Evolutionary conservation across 2,329 filamentous ascomycete genomes (phyloP).

Genomic region (Dryadomyces quercus-mongolicae): DNA sequence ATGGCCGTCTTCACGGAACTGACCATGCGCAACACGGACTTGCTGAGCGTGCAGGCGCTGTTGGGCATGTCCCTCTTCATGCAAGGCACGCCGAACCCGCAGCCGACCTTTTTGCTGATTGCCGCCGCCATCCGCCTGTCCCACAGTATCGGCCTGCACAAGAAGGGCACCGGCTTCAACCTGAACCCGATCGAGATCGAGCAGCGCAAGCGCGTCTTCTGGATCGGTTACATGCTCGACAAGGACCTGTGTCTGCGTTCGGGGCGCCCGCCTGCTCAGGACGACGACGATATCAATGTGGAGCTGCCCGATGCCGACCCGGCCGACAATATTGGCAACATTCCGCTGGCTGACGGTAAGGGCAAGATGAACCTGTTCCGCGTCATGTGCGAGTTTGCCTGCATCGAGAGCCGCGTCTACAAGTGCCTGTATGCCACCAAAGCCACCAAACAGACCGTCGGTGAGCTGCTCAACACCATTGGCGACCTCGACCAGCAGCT

Average conservation of each 20-base stretch:
- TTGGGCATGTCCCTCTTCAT: conserved; percentile 90
- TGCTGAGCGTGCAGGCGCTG: conserved; percentile 87
- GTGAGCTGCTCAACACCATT: conserved; percentile 88
- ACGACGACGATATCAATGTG: conserved; percentile 77
- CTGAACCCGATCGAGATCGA: conserved; percentile 90
- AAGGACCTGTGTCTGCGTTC: conserved; percentile 50
- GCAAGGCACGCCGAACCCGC: conserved; percentile 91
- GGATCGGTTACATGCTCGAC: conserved; percentile 54
- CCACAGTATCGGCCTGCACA: conserved; percentile 91
- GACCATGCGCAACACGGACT: conserved; percentile 89
- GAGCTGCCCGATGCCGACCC: conserved; percentile 88
- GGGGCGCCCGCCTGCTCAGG: conserved; percentile 47
- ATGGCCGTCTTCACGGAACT: conserved; percentile 87
- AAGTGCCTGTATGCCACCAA: conserved; percentile 86
- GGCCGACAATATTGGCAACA: conserved; percentile 85
- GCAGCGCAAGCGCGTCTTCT: conserved; percentile 59
- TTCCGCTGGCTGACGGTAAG: conserved; percentile 77
- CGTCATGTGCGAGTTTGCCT: conserved; percentile 80
- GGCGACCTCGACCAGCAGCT: conserved; percentile 82
- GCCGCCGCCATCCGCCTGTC: conserved; percentile 82
- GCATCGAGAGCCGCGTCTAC: conserved; percentile 90
- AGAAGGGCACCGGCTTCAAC: conserved; percentile 83
- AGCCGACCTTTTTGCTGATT: conserved; percentile 83
- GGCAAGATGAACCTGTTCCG: conserved; percentile 92
- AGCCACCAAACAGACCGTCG: conserved; percentile 82